Evolutionary conservation across 768 basidiomycete genomes (phyloP), one percentile per base, ranked within the genome.

Genomic region (Kondoa malvinella): DNA sequence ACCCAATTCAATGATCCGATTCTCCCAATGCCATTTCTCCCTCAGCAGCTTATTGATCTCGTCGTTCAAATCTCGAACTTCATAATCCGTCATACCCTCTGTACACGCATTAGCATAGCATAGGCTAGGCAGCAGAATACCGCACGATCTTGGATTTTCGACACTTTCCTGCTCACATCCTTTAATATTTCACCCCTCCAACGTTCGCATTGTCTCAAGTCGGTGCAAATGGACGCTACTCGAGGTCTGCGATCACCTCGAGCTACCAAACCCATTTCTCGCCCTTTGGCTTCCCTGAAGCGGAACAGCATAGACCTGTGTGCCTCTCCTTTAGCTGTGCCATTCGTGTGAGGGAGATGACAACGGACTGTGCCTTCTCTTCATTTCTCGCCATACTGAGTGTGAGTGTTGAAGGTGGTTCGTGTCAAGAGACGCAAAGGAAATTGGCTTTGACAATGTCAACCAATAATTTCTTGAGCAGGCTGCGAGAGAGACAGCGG

Each of bases 21-120:
- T 92, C 79, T 97, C 94, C 89, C 91, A 97, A 77, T 96, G 92
- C 57, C 87, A 79, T 77, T 97, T 96, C 79, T 99, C 94, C 34
- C 94, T 83, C 82, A 99, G 80, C 16, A 95, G 80, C 75, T 86
- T 89, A 81, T 97, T 99, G 71, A 99, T 99, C 74, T 96, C 92
- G 76, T 97, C 92, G 76, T 99, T 99, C 57, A 96, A 74, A 76
- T 96, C 94, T 31, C 94, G 85, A 60, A 92, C 85, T 79, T 96
- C 92, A 75, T 96, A 96, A 80, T 96, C 91, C 29, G 88, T 87
- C 76, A 96, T 77, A 65, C 90, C 89, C 73, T 89, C 92, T 96
- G 73, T 27, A 64, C 8, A 56, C 2, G 1, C 62, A 65, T 30
- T 8, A 16, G 16, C 32, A 1, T 64, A 56, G 61, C 15, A 25